Base-by-base conservation (phyloP, 768 basidiomycete species). In the Boletus rubescentipes region DNA sequence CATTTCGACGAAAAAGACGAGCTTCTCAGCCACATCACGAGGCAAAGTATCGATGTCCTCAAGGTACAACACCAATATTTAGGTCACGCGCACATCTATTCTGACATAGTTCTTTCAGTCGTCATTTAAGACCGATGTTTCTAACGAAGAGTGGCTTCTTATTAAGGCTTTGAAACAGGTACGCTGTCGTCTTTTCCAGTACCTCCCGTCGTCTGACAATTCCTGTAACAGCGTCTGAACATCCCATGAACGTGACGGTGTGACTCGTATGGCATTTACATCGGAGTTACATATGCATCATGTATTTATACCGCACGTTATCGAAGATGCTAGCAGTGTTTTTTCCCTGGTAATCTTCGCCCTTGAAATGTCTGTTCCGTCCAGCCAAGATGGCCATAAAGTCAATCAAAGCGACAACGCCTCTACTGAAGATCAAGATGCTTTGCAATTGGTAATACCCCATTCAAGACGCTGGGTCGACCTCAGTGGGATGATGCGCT, bases 1-100 rank as follows among this genome's bases (percentile, higher is more conserved):
- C 96, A 98, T 73, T 98, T 94, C 66, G 89, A 91, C 63, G 95
- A 98, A 42, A 91, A 96, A 73, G 95, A 98, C 68, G 97, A 98
- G 62, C 69, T 98, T 36, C 78, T 94, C 48, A 94, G 93, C 49
- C 88, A 89, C 56, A 88, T 99, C 67, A 89, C 91, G 32, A 83
- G 96, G 43, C 86, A 87, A 71, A 94, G 91, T 62, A 98, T 99
- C 59, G 97, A 98, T 70, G 91, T 95, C 9, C 79, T 98, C 41
- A 98, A 98, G 89, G 86, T 90, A 63, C 35, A 63, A n/a, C n/a
- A n/a, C n/a, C n/a, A n/a, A 51, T 8, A 45, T 38, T 20, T 16
- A 51, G 31, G 34, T 35, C 20, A n/a, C 23, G 37, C 23, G 30
- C 34, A 32, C 48, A 23, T 54, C 37, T 49, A 26, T 45, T 47